Percentiles rank a stretch among this genome's conserved stretches.
phyloP scores from a whole-genome alignment of 2,329 filamentous ascomycete genomes.

The Neoarthrinium moseri region DNA sequence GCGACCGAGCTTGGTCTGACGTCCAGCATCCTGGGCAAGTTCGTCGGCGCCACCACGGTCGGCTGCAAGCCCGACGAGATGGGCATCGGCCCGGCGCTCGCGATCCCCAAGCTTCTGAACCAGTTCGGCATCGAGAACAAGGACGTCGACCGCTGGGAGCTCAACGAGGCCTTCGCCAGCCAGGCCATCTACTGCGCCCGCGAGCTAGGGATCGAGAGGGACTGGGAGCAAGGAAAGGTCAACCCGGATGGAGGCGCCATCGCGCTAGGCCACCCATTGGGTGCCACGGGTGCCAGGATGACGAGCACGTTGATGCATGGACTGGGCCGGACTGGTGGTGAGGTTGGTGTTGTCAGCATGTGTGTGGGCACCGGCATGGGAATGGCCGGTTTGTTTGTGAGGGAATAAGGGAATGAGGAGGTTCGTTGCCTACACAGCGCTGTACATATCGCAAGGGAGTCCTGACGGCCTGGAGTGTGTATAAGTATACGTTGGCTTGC shows the following conservation, averaged over 20 bases:
- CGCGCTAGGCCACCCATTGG: slow-evolving; percentile 88
- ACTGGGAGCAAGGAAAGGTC: slow-evolving; percentile 65
- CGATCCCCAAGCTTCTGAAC: slow-evolving; percentile 77
- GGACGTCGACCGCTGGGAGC: slow-evolving; percentile 85
- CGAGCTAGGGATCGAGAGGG: slow-evolving; percentile 63
- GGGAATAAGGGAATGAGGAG: slow-evolving; percentile 51
- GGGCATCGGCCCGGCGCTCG: slow-evolving; percentile 85
- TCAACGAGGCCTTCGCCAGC: slow-evolving; percentile 80
- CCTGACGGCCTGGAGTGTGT: too few species aligned
- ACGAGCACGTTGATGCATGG: slow-evolving; percentile 68
- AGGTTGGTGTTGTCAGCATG: slow-evolving; percentile 88
- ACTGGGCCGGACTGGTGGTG: slow-evolving; percentile 65
- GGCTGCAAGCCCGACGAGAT: slow-evolving; percentile 90
- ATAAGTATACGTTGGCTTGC: too few species aligned
- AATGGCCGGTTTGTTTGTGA: slow-evolving; percentile 67
- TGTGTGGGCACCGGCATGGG: slow-evolving; percentile 84
- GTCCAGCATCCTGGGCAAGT: slow-evolving; percentile 74
- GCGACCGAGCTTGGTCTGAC: slow-evolving; percentile 71
- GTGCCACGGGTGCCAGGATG: slow-evolving; percentile 83
- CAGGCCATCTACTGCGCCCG: slow-evolving; percentile 70
- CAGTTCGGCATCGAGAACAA: slow-evolving; percentile 63
- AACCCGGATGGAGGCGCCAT: slow-evolving; percentile 95
- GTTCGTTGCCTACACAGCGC: too few species aligned
- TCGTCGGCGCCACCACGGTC: slow-evolving; percentile 71
- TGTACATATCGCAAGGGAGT: too few species aligned